Conservation (phyloP, 352 stramenopile species). For the Bremia lactucae region DNA sequence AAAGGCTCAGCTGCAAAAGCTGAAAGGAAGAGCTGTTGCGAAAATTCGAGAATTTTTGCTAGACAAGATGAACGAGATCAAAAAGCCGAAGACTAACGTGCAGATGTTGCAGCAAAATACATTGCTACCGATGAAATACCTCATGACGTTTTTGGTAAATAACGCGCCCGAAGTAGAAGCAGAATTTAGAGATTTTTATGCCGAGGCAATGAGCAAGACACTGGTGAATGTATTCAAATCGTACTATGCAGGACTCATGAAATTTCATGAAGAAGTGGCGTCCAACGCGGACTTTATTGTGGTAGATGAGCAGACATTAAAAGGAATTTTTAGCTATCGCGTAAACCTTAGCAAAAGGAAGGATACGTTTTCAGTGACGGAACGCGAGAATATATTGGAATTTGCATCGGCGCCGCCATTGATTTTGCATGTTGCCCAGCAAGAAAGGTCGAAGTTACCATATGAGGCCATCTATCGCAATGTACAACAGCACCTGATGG, state of each 20-base stretch:
- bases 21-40: constrained; percentile 62
- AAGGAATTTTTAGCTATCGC: constrained; percentile 71
- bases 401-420: constrained; percentile 78
- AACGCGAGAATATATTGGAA: constrained; percentile 86
- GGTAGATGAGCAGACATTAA: constrained; percentile 90
- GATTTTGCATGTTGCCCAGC: constrained; percentile 90
- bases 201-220: constrained; percentile 95
- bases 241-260: constrained; percentile 92
- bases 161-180: constrained; percentile 88
- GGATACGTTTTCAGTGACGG: constrained; percentile 90
- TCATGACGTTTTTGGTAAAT: constrained; percentile 91
- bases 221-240: constrained; percentile 92
- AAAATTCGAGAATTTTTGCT: constrained; percentile 91
- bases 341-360: constrained; percentile 93
- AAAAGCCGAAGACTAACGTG: constrained; percentile 96
- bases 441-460: constrained; percentile 86
- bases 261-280: constrained; percentile 91
- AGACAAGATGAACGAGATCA: constrained; percentile 87
- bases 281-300: constrained; percentile 90
- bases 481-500: constrained; percentile 94
- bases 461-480: constrained; percentile 96
- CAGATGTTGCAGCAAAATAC: constrained; percentile 97
- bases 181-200: constrained; percentile 94
- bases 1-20: constrained; percentile 84
- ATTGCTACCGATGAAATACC: constrained; percentile 92